phyloP scores from a whole-genome alignment of 345 rosid genomes.

The Gossypium anomalum region DNA sequence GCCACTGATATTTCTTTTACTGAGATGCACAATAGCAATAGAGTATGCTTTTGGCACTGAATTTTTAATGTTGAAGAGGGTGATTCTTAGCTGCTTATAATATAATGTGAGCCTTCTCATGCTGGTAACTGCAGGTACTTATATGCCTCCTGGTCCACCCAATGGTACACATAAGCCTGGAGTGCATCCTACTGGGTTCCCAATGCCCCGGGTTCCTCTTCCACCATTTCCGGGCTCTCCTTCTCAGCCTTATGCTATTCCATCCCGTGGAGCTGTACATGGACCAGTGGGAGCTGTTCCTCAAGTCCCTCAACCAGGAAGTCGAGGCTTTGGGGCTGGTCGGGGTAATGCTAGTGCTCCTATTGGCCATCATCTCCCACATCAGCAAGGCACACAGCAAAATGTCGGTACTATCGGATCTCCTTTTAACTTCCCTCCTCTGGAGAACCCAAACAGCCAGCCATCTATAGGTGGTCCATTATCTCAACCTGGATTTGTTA shows the following conservation, averaged over 20 bases:
- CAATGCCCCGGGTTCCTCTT: constrained; percentile 78
- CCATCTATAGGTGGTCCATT: constrained; percentile 87
- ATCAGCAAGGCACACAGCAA: constrained; percentile 78
- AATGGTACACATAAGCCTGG: constrained; percentile 92
- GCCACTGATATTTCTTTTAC: neutral
- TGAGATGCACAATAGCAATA: neutral
- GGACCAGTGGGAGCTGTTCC: constrained; percentile 96
- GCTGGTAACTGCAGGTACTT: constrained; percentile 51
- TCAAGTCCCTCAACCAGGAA: constrained; percentile 80
- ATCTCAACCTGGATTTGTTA: constrained; percentile 95
- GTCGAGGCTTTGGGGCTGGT: constrained; percentile 86
- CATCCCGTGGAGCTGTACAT: constrained; percentile 79
- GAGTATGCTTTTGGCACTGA: neutral
- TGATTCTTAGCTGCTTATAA: neutral
- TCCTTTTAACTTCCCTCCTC: constrained; percentile 58
- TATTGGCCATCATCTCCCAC: constrained; percentile 79
- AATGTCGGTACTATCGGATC: constrained; percentile 80
- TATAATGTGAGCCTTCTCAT: neutral
- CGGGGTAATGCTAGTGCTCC: constrained; percentile 75
- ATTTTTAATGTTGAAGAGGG: neutral
- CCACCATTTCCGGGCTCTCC: constrained; percentile 80
- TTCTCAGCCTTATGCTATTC: constrained; percentile 94
- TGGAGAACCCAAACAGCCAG: constrained; percentile 87
- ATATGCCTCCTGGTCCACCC: constrained; percentile 69
- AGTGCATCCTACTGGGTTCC: constrained; percentile 80